Evolutionary conservation across 2,329 filamentous ascomycete species (phyloP), one percentile per base, ranked within the genome.

Genomic region (Davidsoniella virescens): DNA sequence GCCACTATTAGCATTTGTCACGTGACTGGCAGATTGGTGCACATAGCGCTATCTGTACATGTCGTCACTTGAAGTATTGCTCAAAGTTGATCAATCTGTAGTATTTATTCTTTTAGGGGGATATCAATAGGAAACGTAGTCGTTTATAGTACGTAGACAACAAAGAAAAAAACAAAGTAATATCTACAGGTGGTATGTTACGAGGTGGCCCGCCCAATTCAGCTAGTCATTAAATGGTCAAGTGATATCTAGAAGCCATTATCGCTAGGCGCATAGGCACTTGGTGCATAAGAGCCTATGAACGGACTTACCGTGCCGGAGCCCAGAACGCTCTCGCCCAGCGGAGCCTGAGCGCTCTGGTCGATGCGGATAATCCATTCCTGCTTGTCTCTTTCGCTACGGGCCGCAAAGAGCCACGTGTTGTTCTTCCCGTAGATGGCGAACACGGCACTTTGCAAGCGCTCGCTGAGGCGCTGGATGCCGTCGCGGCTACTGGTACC

Each of bases 291-390:
- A 25, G 36, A 41, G 37, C 49, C 49, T 14, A 44, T 46, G 43
- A 47, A 47, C 8, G 39, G 23, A n/a, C 39, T 47, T 39, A 14
- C 47, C 20, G 23, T 29, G 5, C 42, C 42, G 2, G 26, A 33
- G 26, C 26, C 26, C 10, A 33, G 6, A 8, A 33, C 2, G 26
- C n/a, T 33, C 41, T 67, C 67, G 50, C 64, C 68, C 9, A 65
- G 69, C 36, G 71, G 69, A 58, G 73, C 64, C 42, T 40, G 14
- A 57, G 74, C 78, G 47, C 82, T 85, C 69, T 94, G 84, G 65
- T 98, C 92, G 58, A 98, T 87, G 60, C 84, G 82, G 64, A 93
- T 76, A 58, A 98, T 94, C 92, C 92, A 98, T 63, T 96, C 92
- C 58, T 88, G 82, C 70, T 95, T 94, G 64, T 95, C 88, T 45